Evolutionary conservation across 208 protist species (phyloP).

Genomic region (Histomonas meleagridis): DNA sequence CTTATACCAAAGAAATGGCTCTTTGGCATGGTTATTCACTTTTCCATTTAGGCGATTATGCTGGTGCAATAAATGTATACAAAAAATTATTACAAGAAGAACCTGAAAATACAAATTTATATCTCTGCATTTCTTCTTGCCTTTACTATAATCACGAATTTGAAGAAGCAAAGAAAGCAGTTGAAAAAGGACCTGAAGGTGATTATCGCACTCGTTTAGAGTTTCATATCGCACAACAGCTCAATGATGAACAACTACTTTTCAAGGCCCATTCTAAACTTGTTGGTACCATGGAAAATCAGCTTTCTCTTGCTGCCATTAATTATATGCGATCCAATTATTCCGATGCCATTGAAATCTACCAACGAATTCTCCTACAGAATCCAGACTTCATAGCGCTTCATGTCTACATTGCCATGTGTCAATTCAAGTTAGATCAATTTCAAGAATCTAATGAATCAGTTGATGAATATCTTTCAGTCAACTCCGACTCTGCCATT

Average conservation of each 20-base stretch:
- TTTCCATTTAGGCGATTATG: neutral
- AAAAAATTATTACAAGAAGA: neutral
- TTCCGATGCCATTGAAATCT: slow-evolving; percentile 82
- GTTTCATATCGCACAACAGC: neutral
- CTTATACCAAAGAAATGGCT: neutral
- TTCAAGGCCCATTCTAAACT: neutral
- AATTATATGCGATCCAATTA: slow-evolving; percentile 80
- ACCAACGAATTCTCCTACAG: slow-evolving; percentile 80
- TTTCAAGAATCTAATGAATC: slow-evolving; percentile 57
- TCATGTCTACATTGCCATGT: slow-evolving; percentile 82
- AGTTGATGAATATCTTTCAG: neutral
- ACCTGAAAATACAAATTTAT: neutral
- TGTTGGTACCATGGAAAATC: slow-evolving; percentile 1
- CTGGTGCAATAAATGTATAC: neutral
- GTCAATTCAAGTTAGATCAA: slow-evolving; percentile 91
- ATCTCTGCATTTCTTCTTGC: neutral
- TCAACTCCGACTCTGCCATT: neutral
- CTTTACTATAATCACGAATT: neutral
- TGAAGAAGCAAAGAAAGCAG: neutral
- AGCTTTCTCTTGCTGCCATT: slow-evolving; percentile 54
- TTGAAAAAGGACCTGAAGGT: slow-evolving; percentile 3
- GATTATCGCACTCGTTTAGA: neutral
- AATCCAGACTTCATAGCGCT: slow-evolving; percentile 53
- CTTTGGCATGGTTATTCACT: neutral
- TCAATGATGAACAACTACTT: neutral